Conservation (phyloP, 176 grass and related monocot genomes). For the Rhynchospora pubera region DNA sequence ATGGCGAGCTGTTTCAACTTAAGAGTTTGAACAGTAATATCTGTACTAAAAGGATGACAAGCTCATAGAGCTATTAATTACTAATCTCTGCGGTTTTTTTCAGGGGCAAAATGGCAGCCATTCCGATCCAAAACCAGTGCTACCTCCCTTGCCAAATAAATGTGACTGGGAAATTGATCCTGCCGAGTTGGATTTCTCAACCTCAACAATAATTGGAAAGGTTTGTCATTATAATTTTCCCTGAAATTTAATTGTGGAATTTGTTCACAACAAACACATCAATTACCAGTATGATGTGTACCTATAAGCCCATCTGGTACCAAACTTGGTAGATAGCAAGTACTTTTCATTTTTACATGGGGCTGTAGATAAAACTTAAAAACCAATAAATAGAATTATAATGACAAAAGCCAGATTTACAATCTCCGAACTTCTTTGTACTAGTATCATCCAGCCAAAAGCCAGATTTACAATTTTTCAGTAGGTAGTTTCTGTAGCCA, state of each 20-base stretch:
- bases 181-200: conserved; percentile 80
- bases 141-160: conserved; percentile 88
- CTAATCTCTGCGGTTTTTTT: background rate
- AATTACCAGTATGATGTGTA: background rate
- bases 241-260: background rate
- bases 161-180: conserved; percentile 97
- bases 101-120: conserved; percentile 97
- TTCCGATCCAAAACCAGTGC: conserved; percentile 87
- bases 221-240: too few relatives aligned
- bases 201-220: conserved; percentile 73
- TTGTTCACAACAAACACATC: background rate
- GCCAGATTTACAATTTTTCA: background rate
- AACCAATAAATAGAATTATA: background rate
- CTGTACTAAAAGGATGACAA: background rate
- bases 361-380: background rate
- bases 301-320: background rate
- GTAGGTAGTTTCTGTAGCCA: background rate
- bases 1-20: background rate
- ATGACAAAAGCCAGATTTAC: too few relatives aligned
- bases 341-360: background rate
- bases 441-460: background rate
- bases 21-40: background rate
- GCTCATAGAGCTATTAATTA: background rate
- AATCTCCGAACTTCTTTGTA: background rate
- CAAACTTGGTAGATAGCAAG: background rate